Percentiles rank a stretch among this genome's conserved stretches.
phyloP scores from a whole-genome alignment of 2,329 filamentous ascomycete genomes.

The Fusarium palustre region DNA sequence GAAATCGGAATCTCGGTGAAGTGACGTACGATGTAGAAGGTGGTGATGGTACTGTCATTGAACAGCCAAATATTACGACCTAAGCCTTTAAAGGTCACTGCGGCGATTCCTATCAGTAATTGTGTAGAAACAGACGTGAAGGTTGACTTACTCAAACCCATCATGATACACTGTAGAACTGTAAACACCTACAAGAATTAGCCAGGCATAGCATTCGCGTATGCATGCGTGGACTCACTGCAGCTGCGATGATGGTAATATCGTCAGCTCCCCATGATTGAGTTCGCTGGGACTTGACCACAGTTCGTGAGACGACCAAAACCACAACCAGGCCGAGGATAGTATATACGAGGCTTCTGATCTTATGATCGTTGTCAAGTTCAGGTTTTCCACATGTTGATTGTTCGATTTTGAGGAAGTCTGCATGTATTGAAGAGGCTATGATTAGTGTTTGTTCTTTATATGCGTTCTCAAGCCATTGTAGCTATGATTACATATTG shows the following conservation, averaged over 20 bases:
- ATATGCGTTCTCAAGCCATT: too few relatives aligned
- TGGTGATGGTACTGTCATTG: background rate
- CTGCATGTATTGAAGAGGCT: fast-evolving
- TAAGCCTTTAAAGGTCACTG: background rate
- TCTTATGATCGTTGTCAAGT: background rate
- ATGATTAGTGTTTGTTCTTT: too few relatives aligned
- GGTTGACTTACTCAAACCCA: background rate
- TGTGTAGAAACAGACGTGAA: too few relatives aligned
- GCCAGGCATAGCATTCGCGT: fast-evolving
- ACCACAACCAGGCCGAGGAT: background rate
- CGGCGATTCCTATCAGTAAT: fast-evolving
- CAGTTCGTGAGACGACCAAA: background rate
- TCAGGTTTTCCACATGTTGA: background rate
- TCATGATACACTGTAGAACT: background rate
- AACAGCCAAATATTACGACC: background rate
- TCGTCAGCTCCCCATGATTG: conserved; percentile 9
- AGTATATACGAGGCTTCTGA: background rate
- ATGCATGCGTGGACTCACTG: fast-evolving
- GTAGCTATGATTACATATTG: too few relatives aligned
- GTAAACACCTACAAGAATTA: fast-evolving
- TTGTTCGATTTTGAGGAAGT: background rate
- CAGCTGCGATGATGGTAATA: background rate
- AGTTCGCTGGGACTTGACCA: background rate
- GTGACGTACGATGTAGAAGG: background rate
- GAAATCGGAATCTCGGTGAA: fast-evolving